Evolutionary conservation across 768 basidiomycete species (phyloP).

Genomic region (Strobilomyces echinocephalus): DNA sequence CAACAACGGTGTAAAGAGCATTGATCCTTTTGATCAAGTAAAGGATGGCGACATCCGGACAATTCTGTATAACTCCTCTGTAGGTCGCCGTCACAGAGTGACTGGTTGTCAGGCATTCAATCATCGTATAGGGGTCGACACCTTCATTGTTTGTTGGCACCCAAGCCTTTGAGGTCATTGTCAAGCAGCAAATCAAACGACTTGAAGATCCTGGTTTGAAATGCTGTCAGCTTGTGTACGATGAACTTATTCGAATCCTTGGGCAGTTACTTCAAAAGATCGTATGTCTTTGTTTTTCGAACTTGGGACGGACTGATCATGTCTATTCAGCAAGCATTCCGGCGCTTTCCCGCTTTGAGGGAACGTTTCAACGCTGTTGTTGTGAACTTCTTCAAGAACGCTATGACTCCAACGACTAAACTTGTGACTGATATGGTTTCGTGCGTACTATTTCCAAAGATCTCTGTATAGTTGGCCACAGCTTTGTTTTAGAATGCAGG

Average conservation of each 20-base stretch:
- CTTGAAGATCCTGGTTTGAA: slow-evolving; percentile 91
- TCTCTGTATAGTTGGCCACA: not conserved
- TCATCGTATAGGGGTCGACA: slow-evolving; percentile 70
- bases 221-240: slow-evolving; percentile 94
- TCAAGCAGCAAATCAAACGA: slow-evolving; percentile 98
- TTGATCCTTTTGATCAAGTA: slow-evolving; percentile 98
- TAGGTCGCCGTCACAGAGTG: slow-evolving; percentile 37
- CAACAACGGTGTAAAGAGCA: slow-evolving; percentile 91
- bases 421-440: slow-evolving; percentile 89
- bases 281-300: slow-evolving; percentile 42
- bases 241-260: slow-evolving; percentile 95
- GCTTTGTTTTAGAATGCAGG: slow-evolving; percentile 72
- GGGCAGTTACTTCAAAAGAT: slow-evolving; percentile 88
- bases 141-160: slow-evolving; percentile 96
- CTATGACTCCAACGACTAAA: slow-evolving; percentile 94
- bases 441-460: slow-evolving; percentile 42
- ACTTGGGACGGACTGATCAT: not conserved
- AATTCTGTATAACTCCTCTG: slow-evolving; percentile 96
- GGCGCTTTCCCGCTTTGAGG: slow-evolving; percentile 91
- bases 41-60: slow-evolving; percentile 98
- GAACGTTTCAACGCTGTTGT: slow-evolving; percentile 96
- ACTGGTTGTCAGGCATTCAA: not conserved
- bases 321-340: slow-evolving; percentile 77
- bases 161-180: slow-evolving; percentile 95
- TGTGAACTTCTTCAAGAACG: slow-evolving; percentile 91